These are phyloP conservation scores for Zymoseptoria ardabiliae DNA, from an alignment of 2,329 filamentous ascomycete genomes.

Conservation along the genomic window DNA sequence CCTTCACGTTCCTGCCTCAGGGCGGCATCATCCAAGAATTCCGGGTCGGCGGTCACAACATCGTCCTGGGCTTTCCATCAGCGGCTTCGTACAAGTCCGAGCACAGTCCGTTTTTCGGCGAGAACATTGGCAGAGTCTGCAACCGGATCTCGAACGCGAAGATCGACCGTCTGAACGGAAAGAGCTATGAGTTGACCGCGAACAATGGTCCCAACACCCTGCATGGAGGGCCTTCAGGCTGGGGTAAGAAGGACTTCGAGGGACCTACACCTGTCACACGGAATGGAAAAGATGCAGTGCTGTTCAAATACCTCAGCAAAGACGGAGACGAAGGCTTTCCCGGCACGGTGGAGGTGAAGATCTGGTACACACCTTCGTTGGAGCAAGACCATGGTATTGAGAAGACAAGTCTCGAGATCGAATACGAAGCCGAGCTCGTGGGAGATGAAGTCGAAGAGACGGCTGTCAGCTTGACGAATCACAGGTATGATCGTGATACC, in stretches of 20 bases:
- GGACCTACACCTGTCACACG: conserved; percentile 56
- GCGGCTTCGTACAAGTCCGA: conserved; percentile 66
- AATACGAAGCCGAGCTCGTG: conserved; percentile 81
- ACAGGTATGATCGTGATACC: conserved; percentile 53
- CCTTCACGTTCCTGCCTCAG: conserved; percentile 62
- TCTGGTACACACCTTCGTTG: conserved; percentile 71
- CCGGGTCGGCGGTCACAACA: conserved; percentile 69
- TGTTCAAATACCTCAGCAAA: conserved; percentile 53
- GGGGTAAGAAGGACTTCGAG: conserved; percentile 72
- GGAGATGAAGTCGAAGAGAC: conserved; percentile 75
- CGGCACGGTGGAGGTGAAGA: conserved; percentile 68
- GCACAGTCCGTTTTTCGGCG: conserved; percentile 79
- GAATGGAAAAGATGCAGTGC: conserved; percentile 39
- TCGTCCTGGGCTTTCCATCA: conserved; percentile 78
- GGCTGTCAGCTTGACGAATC: conserved; percentile 87
- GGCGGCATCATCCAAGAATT: conserved; percentile 79
- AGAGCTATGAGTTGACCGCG: conserved; percentile 59
- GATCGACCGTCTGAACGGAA: conserved; percentile 65
- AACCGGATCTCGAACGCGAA: conserved; percentile 72
- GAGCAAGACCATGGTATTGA: conserved; percentile 54
- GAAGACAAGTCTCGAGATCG: conserved; percentile 68
- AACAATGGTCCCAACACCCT: conserved; percentile 71
- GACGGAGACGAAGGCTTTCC: conserved; percentile 89
- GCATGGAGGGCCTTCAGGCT: conserved; percentile 54
- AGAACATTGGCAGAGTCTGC: conserved; percentile 77